Evolutionary conservation across 257 asterid species (phyloP), one percentile per base, ranked within the genome.

Genomic region (Jaltomata sinuosa): DNA sequence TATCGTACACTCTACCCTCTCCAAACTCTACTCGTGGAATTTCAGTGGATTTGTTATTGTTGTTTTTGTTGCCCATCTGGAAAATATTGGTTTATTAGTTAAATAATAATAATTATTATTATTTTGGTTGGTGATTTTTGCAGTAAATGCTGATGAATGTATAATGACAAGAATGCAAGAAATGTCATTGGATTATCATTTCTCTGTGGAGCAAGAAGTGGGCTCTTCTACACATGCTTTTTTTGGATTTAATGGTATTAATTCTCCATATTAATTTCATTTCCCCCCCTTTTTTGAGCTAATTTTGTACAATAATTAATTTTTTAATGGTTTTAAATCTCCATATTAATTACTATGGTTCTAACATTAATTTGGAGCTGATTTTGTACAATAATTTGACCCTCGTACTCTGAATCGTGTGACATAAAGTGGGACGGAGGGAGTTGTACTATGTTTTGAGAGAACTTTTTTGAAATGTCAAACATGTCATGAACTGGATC

Each of bases 81-180:
- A 62, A 27, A 27, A 3, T 62, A 11, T 8, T 15, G 8, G 25
- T 64, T 12, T 7, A 32, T 2, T 53, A 7, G 8, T 14, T 3
- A 79, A 79, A 50, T 47, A 11, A 11, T 59, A 79, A 50, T 47
- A 7, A 57, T 38, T 14, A 6, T 64, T 7, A 42, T 67, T 27
- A 34, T 64, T 38, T 74, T 53, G 68, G 45, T 78, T 85, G 52
- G 76, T 61, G 83, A 57, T 72, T 79, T 68, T 84, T 87, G 49
- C 92, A 96, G 99, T 94, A 68, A 96, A 96, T 85, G 93, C 98
- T 32, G 92, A 96, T 88, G 99, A 96, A 89, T 96, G 99, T 84
- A 84, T 96, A 91, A 91, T 96, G 99, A 96, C 99, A 49, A 93
- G 99, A 87, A 90, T 96, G 97, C 99, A 96, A 90, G 99, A 96